Evolutionary conservation across 2,329 filamentous ascomycete species (phyloP), one percentile per base, ranked within the genome.

Genomic region (Penicillium oxalicum): DNA sequence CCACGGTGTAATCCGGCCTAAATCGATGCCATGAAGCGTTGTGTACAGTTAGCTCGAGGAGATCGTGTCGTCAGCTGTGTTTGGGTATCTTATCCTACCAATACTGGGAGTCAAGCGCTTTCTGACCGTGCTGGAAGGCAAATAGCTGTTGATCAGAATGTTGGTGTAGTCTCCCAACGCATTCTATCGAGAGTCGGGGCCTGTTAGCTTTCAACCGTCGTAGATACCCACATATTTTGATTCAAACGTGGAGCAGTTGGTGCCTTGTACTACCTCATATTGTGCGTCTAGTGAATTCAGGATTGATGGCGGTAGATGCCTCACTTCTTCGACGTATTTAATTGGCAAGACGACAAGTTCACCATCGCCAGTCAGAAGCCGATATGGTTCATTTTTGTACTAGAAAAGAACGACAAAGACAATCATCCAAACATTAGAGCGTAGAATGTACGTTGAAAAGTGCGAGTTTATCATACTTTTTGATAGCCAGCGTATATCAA

Each of bases 231-330:
- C 18, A 18, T 18, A 18, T 18, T 18, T 18, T 18, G 18, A 1
- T 2, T 18, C 18, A 18, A 18, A 18, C 2, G 18, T 2, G 2
- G 18, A 18, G 18, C 18, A 2, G 18, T 18, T 18, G 18, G 18
- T 18, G 18, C 1, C 18, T 18, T 18, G 29, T 5, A 32, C 8
- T 49, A 65, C 63, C 40, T 59, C 55, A 40, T 55, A 63, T 40
- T 63, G 58, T 4, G 63, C 60, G 49, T 63, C 56, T 27, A 64
- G n/a, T 12, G 59, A 55, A 38, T 58, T 64, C n/a, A 65, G 25
- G 9, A 46, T 51, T 1, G 51, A 53, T 5, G 52, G 42, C 12
- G 54, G 48, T 4, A 61, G 8, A 13, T 52, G 45, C 26, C 53
- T 56, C 6, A 66, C 42, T 37, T 65, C 61, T 28, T 57, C 41